A percentile compares a stretch with the other conserved stretches of the same genome.
phyloP scores from a whole-genome alignment of 2,329 filamentous ascomycete species.

The Fusarium hainanense region DNA sequence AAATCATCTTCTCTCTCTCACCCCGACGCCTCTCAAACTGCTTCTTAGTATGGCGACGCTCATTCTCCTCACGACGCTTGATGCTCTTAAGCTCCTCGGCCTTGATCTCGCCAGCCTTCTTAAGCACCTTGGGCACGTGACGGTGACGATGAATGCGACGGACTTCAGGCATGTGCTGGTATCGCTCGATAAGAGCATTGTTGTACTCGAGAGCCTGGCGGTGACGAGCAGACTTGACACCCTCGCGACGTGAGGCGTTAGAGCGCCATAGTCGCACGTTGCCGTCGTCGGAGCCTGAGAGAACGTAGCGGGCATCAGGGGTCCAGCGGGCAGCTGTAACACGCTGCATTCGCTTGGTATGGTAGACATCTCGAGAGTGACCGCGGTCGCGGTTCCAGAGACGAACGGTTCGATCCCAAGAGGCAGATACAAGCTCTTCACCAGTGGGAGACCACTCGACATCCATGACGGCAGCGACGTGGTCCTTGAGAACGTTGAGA shows the following conservation, averaged over 20 bases:
- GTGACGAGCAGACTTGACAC: conserved; percentile 86
- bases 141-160: conserved; percentile 89
- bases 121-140: conserved; percentile 90
- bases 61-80: conserved; percentile 93
- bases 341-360: conserved; percentile 97
- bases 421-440: conserved; percentile 90
- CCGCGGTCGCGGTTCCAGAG: conserved; percentile 85
- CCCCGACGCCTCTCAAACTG: conserved; percentile 77
- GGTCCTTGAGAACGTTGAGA: conserved; percentile 88
- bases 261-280: conserved; percentile 89
- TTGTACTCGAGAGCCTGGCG: conserved; percentile 93
- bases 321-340: conserved; percentile 89
- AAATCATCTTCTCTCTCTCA: conserved; percentile 93
- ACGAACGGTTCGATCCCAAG: conserved; percentile 85
- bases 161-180: conserved; percentile 96
- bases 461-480: conserved; percentile 93
- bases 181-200: conserved; percentile 82
- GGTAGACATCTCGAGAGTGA: conserved; percentile 92
- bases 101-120: conserved; percentile 98
- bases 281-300: conserved; percentile 93
- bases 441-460: conserved; percentile 95
- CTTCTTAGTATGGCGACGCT: conserved; percentile 90
- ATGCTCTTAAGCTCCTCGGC: conserved; percentile 85
- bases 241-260: conserved; percentile 83
- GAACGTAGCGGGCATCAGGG: conserved; percentile 87